Conservation (phyloP, 2,329 filamentous ascomycete species). For the Colletotrichum destructivum region DNA sequence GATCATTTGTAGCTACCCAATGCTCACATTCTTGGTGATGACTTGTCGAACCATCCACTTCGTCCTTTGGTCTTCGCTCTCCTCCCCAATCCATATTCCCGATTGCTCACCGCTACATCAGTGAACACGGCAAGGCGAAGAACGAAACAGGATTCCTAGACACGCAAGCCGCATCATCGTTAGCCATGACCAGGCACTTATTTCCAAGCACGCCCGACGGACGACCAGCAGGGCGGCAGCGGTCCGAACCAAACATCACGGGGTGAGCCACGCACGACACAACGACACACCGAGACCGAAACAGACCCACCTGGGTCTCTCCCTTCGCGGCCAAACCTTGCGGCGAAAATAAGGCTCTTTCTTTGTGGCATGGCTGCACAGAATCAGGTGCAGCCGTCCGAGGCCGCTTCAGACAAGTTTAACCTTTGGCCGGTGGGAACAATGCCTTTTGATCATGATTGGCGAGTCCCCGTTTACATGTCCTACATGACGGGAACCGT, state of each 20-base stretch:
- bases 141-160: neutral
- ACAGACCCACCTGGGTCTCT: constrained; percentile 16
- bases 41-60: constrained; percentile 39
- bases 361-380: constrained; percentile 32
- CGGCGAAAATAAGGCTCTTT: constrained; percentile 31
- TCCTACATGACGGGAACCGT: constrained; percentile 40
- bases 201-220: neutral
- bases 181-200: constrained; percentile 12
- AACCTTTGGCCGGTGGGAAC: constrained; percentile 37
- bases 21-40: constrained; percentile 22
- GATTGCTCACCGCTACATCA: constrained; percentile 34
- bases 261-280: constrained; percentile 5
- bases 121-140: neutral
- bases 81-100: constrained; percentile 17
- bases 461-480: constrained; percentile 43
- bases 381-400: constrained; percentile 38
- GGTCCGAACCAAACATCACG: constrained; percentile 10
- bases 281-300: constrained; percentile 11
- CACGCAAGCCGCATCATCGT: constrained; percentile 5
- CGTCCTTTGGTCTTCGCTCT: constrained; percentile 10
- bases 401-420: constrained; percentile 41
- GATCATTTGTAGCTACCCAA: constrained; percentile 5
- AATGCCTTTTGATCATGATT: constrained; percentile 43
- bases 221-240: constrained; percentile 6
- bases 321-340: constrained; percentile 11